phyloP scores from a whole-genome alignment of 768 basidiomycete species.

The Hysterangium stoloniferum region DNA sequence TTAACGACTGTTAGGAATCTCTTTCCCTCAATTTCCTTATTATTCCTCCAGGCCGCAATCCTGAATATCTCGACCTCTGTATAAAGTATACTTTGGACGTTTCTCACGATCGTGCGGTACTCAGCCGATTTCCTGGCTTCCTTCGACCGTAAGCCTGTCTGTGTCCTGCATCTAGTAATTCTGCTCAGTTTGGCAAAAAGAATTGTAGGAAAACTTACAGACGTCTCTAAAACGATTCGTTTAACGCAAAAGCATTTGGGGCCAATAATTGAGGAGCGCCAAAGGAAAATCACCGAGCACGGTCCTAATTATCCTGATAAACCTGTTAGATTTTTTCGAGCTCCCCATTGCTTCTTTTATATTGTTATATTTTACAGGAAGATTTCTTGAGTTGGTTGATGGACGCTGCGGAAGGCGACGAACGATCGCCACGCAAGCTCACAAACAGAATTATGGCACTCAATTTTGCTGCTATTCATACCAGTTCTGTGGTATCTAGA shows the following conservation, averaged over 20 bases:
- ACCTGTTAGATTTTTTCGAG: conserved; percentile 7
- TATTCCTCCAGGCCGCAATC: conserved; percentile 28
- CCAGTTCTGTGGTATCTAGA: conserved; percentile 14
- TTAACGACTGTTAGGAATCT: too few species aligned
- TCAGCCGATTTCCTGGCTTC: conserved; percentile 26
- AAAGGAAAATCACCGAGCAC: neutral
- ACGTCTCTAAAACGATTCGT: conserved; percentile 12
- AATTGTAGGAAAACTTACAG: conserved; percentile 15
- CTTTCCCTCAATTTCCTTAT: conserved; percentile 1
- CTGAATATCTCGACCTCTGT: conserved; percentile 29
- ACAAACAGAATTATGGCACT: conserved; percentile 17
- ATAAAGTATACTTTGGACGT: conserved; percentile 26
- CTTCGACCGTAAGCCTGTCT: conserved; percentile 22
- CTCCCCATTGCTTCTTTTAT: neutral
- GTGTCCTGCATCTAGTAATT: too few species aligned
- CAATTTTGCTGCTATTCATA: conserved; percentile 21
- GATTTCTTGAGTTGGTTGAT: conserved; percentile 42
- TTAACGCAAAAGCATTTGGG: conserved; percentile 19
- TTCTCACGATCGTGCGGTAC: conserved; percentile 13
- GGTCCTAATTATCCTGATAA: conserved; percentile 7
- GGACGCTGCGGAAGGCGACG: conserved; percentile 27
- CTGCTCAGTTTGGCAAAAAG: conserved; percentile 16
- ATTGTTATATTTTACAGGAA: conserved; percentile 25
- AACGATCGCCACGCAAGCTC: conserved; percentile 27
- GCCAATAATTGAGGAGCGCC: conserved; percentile 18